Conservation (phyloP, 2,329 filamentous ascomycete genomes). For the Dactylellina haptotyla region DNA sequence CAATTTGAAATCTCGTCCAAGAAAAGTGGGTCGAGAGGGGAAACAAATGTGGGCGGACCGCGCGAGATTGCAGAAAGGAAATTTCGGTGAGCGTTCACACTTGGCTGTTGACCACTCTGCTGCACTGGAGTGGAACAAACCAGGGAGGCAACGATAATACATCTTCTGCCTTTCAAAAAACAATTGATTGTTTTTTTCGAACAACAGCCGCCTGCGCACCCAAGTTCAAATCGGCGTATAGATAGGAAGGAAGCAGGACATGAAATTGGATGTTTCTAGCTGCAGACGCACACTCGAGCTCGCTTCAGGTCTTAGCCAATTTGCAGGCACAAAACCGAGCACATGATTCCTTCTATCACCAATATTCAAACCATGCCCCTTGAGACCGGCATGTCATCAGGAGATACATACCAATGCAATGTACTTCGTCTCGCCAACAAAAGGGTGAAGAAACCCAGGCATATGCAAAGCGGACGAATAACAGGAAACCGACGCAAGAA, state of each 20-base stretch:
- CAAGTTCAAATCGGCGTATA: conserved; percentile 10
- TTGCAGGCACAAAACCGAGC: conserved; percentile 30
- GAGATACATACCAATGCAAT: too few species aligned
- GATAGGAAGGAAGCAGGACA: neutral
- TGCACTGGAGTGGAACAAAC: too few species aligned
- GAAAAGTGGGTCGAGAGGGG: conserved; percentile 32
- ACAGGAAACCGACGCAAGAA: too few species aligned
- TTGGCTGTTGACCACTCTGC: too few species aligned
- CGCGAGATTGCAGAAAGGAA: conserved; percentile 9
- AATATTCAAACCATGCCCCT: conserved; percentile 11
- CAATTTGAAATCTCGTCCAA: conserved; percentile 45
- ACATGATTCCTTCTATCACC: conserved; percentile 32
- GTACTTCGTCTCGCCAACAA: conserved; percentile 7
- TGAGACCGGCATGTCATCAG: conserved; percentile 28
- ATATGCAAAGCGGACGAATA: too few species aligned
- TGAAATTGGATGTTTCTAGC: neutral
- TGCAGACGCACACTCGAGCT: conserved; percentile 21
- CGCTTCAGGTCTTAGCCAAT: conserved; percentile 20
- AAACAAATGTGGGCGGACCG: neutral
- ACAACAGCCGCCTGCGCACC: neutral
- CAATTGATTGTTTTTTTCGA: too few species aligned
- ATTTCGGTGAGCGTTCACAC: conserved; percentile 18
- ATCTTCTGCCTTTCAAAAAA: too few species aligned
- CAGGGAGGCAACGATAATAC: too few species aligned
- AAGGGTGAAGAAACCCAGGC: too few species aligned